Conservation (phyloP, 345 rosid species). For the Gossypium mustelinum region DNA sequence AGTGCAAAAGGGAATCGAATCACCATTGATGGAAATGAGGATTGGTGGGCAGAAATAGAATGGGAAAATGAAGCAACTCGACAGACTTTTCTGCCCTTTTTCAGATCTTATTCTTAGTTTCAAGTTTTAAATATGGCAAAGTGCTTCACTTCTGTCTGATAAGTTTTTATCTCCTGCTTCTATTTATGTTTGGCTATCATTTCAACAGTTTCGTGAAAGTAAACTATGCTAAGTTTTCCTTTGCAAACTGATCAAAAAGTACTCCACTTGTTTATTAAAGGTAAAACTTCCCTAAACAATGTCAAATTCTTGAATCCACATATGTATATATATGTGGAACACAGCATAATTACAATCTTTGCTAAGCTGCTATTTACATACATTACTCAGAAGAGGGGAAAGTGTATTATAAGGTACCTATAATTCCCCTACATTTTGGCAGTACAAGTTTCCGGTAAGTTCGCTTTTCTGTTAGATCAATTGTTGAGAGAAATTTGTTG, state of each 20-base stretch:
- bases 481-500: background rate
- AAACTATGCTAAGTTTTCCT: background rate
- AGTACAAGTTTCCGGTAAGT: background rate
- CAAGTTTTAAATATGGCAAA: too few relatives aligned
- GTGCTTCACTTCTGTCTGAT: too few relatives aligned
- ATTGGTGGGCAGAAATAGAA: background rate
- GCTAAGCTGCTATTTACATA: background rate
- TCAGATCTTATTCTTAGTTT: too few relatives aligned
- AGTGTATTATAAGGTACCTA: background rate
- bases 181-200: too few relatives aligned
- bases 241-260: background rate
- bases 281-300: background rate
- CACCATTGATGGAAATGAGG: background rate
- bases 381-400: background rate
- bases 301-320: background rate
- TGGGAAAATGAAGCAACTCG: background rate
- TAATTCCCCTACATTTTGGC: background rate
- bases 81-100: background rate
- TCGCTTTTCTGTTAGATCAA: background rate
- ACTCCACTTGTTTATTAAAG: background rate
- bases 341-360: background rate
- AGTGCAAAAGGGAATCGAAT: conserved; percentile 1
- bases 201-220: background rate
- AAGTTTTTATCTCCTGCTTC: too few relatives aligned
- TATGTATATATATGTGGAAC: background rate